phyloP scores from a whole-genome alignment of 2,329 filamentous ascomycete genomes.

The Aureobasidium pullulans region DNA sequence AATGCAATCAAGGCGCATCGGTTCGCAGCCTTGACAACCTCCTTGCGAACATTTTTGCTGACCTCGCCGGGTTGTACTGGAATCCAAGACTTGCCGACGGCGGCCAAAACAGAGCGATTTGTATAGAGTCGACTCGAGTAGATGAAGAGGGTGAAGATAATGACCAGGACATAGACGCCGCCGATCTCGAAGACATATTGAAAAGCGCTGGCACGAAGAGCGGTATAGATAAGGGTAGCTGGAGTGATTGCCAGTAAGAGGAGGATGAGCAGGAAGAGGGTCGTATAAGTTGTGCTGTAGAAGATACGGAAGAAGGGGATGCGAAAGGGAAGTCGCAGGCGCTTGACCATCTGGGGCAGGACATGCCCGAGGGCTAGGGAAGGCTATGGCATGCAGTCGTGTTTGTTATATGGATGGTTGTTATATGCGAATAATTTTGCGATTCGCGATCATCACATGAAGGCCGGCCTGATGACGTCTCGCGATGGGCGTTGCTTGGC shows the following conservation, averaged over 20 bases:
- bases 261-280: slow-evolving; percentile 66
- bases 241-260: slow-evolving; percentile 73
- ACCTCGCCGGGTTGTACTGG: slow-evolving; percentile 83
- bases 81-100: slow-evolving; percentile 80
- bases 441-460: not conserved
- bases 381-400: slow-evolving; percentile 11
- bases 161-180: slow-evolving; percentile 66
- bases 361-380: not conserved
- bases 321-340: slow-evolving; percentile 29
- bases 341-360: slow-evolving; percentile 6
- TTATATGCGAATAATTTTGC: not conserved
- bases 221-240: slow-evolving; percentile 69
- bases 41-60: slow-evolving; percentile 61
- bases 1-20: slow-evolving; percentile 76
- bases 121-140: slow-evolving; percentile 83
- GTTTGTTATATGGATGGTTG: not conserved
- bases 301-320: slow-evolving; percentile 66
- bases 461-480: slow-evolving; percentile 2
- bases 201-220: slow-evolving; percentile 55
- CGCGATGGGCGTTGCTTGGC: not conserved
- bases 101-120: slow-evolving; percentile 67
- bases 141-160: slow-evolving; percentile 63
- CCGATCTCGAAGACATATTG: slow-evolving; percentile 80
- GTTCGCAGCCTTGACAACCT: slow-evolving; percentile 65
- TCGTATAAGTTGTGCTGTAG: slow-evolving; percentile 70